Conservation (phyloP, 768 basidiomycete genomes). For the Panaeolus cyanescens region DNA sequence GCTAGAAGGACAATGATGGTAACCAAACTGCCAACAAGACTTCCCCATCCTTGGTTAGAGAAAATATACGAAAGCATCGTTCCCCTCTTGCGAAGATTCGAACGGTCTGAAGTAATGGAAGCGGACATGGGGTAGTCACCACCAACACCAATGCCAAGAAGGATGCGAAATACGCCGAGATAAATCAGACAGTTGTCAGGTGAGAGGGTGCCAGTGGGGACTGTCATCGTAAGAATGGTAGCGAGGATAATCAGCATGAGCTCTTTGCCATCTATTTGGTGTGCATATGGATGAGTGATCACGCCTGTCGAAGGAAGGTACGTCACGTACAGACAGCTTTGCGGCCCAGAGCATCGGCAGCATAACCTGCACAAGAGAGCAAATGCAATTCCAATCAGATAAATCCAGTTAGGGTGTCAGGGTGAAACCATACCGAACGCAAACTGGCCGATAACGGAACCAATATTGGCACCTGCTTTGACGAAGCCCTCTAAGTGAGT, state of each 20-base stretch:
- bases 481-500: slow-evolving; percentile 51
- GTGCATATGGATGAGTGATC: slow-evolving; percentile 2
- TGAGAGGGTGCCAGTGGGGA: slow-evolving; percentile 61
- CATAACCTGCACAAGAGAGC: slow-evolving; percentile 43
- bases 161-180: slow-evolving; percentile 64
- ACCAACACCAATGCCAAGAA: slow-evolving; percentile 78
- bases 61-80: slow-evolving; percentile 79
- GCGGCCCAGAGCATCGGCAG: slow-evolving; percentile 68
- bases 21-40: slow-evolving; percentile 59
- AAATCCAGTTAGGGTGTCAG: neutral
- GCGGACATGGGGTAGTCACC: slow-evolving; percentile 84
- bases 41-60: slow-evolving; percentile 80
- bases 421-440: slow-evolving; percentile 38
- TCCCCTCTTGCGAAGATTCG: slow-evolving; percentile 61
- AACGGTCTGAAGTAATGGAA: slow-evolving; percentile 65
- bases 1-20: slow-evolving; percentile 65
- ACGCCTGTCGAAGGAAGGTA: neutral
- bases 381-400: neutral
- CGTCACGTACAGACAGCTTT: slow-evolving; percentile 58
- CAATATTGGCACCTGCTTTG: slow-evolving; percentile 63
- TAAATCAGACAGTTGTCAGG: slow-evolving; percentile 59
- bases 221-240: slow-evolving; percentile 68
- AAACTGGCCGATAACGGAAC: slow-evolving; percentile 62
- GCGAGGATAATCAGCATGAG: slow-evolving; percentile 80
- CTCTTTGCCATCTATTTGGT: slow-evolving; percentile 64